Evolutionary conservation across 2,329 filamentous ascomycete species (phyloP).

Genomic region (Sclerotinia subarctica): DNA sequence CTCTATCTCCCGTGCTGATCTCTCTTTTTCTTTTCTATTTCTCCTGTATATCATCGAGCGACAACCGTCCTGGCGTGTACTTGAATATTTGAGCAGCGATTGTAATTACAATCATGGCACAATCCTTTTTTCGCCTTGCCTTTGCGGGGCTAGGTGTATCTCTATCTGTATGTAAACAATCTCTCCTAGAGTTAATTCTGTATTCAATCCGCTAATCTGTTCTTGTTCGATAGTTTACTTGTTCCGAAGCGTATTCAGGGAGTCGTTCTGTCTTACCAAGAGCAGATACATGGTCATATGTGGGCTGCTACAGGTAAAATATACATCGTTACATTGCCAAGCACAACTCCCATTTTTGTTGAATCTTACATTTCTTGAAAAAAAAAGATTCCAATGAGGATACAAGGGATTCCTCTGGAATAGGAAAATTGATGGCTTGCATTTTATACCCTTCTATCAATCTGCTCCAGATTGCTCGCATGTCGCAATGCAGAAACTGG

Average conservation of each 20-base stretch:
- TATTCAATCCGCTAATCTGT: slow-evolving; percentile 7
- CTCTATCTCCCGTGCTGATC: not conserved
- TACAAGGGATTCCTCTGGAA: not conserved
- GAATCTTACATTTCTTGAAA: not conserved
- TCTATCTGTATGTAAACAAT: slow-evolving; percentile 12
- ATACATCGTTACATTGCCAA: slow-evolving; percentile 16
- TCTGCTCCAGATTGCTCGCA: not conserved
- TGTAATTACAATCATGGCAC: slow-evolving; percentile 4
- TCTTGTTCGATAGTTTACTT: slow-evolving; percentile 17
- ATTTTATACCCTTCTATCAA: not conserved
- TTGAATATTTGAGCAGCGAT: not conserved
- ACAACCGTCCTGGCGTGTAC: not conserved
- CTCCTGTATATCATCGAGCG: slow-evolving; percentile 11
- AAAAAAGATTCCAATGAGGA: not conserved
- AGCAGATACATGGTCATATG: slow-evolving; percentile 21
- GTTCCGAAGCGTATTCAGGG: slow-evolving; percentile 13
- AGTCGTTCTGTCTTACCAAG: slow-evolving; percentile 10
- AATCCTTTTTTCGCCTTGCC: slow-evolving; percentile 4
- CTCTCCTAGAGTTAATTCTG: not conserved
- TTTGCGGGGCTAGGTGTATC: slow-evolving; percentile 2
- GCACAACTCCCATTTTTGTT: not conserved
- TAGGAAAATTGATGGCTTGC: not conserved
- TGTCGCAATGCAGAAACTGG: slow-evolving; percentile 3
- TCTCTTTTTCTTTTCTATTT: not conserved
- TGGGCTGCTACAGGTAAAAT: slow-evolving; percentile 21